These are phyloP conservation scores for Ophiorrhiza pumila DNA, from an alignment of 257 asterid species.

Conservation along the genomic window DNA sequence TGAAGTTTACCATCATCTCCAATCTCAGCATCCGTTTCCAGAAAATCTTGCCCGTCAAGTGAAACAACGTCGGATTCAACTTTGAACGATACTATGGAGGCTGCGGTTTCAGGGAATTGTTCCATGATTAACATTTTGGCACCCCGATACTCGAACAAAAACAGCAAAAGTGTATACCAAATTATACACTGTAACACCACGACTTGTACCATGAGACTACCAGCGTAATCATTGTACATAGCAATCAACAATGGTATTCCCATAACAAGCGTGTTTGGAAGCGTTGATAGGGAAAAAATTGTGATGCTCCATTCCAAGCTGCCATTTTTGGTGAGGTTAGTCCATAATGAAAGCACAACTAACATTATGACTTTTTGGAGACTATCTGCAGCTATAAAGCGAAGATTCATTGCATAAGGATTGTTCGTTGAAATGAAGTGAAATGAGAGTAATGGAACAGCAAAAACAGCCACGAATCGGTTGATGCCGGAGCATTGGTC, in stretches of 20 bases:
- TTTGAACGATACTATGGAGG: slow-evolving; percentile 76
- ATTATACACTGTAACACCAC: slow-evolving; percentile 87
- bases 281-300: slow-evolving; percentile 73
- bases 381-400: slow-evolving; percentile 82
- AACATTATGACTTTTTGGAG: slow-evolving; percentile 84
- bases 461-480: slow-evolving; percentile 83
- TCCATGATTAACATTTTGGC: slow-evolving; percentile 82
- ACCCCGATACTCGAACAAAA: slow-evolving; percentile 78
- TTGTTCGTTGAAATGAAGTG: slow-evolving; percentile 74
- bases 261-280: slow-evolving; percentile 91
- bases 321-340: slow-evolving; percentile 60
- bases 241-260: slow-evolving; percentile 84
- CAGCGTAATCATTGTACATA: slow-evolving; percentile 72
- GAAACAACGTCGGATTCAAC: slow-evolving; percentile 97
- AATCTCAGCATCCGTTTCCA: slow-evolving; percentile 81
- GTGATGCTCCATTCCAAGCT: slow-evolving; percentile 90
- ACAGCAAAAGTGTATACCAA: slow-evolving; percentile 80
- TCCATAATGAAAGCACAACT: slow-evolving; percentile 54
- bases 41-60: slow-evolving; percentile 85
- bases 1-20: slow-evolving; percentile 90
- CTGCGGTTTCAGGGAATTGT: slow-evolving; percentile 90
- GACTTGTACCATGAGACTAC: slow-evolving; percentile 73
- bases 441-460: slow-evolving; percentile 84
- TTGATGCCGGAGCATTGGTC: slow-evolving; percentile 97
- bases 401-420: slow-evolving; percentile 75